Evolutionary conservation across 768 basidiomycete species (phyloP).

Genomic region (Lactifluus echinatus): DNA sequence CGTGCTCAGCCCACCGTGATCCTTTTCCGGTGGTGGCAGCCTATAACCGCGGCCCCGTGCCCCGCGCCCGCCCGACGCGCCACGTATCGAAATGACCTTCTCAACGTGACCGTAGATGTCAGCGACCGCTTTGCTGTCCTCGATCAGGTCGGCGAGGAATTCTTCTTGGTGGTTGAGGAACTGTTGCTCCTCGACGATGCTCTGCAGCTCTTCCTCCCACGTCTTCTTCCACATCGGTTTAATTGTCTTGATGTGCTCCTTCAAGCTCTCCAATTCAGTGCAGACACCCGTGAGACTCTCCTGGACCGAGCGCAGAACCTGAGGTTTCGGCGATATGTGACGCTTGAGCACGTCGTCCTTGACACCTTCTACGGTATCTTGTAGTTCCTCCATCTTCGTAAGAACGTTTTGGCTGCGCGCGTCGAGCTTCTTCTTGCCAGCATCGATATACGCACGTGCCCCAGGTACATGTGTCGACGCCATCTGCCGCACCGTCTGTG

Average conservation of each 20-base stretch:
- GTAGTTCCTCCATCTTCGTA: slow-evolving; percentile 87
- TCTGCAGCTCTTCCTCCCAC: slow-evolving; percentile 93
- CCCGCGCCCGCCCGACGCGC: slow-evolving; percentile 34
- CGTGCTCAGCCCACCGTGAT: slow-evolving; percentile 54
- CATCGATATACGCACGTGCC: slow-evolving; percentile 79
- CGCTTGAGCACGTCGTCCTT: slow-evolving; percentile 89
- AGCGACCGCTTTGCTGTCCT: slow-evolving; percentile 84
- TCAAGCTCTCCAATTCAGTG: slow-evolving; percentile 64
- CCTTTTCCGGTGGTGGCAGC: slow-evolving; percentile 58
- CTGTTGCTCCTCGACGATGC: slow-evolving; percentile 95
- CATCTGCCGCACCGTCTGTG: slow-evolving; percentile 79
- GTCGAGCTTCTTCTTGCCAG: slow-evolving; percentile 90
- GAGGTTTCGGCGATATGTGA: slow-evolving; percentile 73
- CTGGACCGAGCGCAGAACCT: slow-evolving; percentile 59
- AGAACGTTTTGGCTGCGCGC: slow-evolving; percentile 79
- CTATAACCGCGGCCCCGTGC: slow-evolving; percentile 39
- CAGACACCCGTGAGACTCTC: slow-evolving; percentile 61
- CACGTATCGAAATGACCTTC: slow-evolving; percentile 71
- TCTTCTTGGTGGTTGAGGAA: slow-evolving; percentile 91
- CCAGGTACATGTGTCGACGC: slow-evolving; percentile 78
- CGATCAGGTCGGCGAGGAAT: slow-evolving; percentile 76
- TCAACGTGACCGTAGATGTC: slow-evolving; percentile 88
- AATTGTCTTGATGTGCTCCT: slow-evolving; percentile 78
- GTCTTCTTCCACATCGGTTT: slow-evolving; percentile 99
- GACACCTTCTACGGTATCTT: slow-evolving; percentile 82